Percentiles rank a stretch among this genome's conserved stretches.
Conservation (phyloP, 345 rosid genomes). For the Iberis pinnata region DNA sequence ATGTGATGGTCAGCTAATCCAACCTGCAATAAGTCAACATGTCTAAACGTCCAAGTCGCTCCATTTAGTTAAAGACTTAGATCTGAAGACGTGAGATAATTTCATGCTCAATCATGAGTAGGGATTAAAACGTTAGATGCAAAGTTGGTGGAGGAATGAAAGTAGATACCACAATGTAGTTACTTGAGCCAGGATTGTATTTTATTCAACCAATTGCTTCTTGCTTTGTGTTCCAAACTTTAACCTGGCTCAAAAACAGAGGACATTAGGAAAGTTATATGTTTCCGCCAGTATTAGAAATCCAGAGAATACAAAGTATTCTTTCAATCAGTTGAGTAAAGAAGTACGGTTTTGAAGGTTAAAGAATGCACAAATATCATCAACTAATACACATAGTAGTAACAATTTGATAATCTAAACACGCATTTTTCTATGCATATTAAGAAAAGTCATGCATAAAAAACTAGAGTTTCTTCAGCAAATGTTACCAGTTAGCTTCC, state of each 20-base stretch:
- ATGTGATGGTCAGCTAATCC: conserved; percentile 96
- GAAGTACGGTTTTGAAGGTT: too few species aligned
- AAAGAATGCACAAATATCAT: too few species aligned
- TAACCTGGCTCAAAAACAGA: conserved; percentile 54
- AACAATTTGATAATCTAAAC: too few species aligned
- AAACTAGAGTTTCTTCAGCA: conserved; percentile 9
- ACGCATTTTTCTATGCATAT: too few species aligned
- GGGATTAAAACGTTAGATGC: conserved; percentile 2
- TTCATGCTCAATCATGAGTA: too few species aligned
- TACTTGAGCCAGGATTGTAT: conserved; percentile 95
- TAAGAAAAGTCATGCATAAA: conserved; percentile 10
- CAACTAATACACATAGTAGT: too few species aligned
- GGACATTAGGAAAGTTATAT: background rate
- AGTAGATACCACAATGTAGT: conserved; percentile 72
- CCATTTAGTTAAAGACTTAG: background rate
- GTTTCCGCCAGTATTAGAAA: background rate
- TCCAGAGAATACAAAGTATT: background rate
- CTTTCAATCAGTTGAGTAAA: conserved; percentile 9
- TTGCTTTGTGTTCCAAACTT: conserved; percentile 95
- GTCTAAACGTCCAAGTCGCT: conserved; percentile 1
- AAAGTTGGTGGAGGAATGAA: conserved; percentile 6
- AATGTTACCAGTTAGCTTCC: too few species aligned
- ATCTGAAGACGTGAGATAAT: conserved; percentile 5
- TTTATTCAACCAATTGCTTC: conserved; percentile 98
- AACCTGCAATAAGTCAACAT: conserved; percentile 48